Evolutionary conservation across 441 rosid species (phyloP).

Genomic region (Populus trichocarpa): DNA sequence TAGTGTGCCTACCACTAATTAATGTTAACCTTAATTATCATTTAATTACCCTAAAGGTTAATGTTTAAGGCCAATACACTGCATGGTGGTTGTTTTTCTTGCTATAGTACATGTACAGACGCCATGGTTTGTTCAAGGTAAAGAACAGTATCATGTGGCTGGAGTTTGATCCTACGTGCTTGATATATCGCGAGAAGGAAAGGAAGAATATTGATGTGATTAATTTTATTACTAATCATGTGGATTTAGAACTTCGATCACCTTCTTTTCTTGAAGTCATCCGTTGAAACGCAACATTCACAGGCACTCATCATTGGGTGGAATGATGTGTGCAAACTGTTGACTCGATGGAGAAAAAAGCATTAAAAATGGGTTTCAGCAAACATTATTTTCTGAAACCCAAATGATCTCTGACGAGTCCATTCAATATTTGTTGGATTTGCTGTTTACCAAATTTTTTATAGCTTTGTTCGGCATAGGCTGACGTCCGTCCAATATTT

Average conservation of each 20-base stretch:
- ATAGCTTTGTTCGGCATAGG: not conserved
- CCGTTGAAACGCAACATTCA: not conserved
- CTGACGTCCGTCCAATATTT: conserved; percentile 4
- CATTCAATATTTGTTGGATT: not conserved
- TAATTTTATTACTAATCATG: no score
- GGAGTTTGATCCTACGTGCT: no score
- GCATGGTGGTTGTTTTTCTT: no score
- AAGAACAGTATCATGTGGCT: no score
- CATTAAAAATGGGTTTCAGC: not conserved
- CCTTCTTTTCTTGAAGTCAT: not conserved
- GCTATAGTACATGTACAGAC: no score
- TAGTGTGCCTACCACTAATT: no score
- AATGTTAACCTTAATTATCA: no score
- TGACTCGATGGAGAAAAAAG: conserved; percentile 3
- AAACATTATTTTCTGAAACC: not conserved
- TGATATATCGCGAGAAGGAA: no score
- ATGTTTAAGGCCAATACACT: no score
- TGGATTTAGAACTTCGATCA: not conserved
- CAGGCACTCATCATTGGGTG: conserved; percentile 16
- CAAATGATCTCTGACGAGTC: no score
- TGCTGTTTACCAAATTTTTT: not conserved
- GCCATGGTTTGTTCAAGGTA: no score
- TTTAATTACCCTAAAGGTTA: no score
- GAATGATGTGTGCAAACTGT: conserved; percentile 5
- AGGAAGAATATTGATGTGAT: not conserved